Base-by-base conservation (phyloP, 2,329 filamentous ascomycete species). In the Aspergillus sp. region DNA sequence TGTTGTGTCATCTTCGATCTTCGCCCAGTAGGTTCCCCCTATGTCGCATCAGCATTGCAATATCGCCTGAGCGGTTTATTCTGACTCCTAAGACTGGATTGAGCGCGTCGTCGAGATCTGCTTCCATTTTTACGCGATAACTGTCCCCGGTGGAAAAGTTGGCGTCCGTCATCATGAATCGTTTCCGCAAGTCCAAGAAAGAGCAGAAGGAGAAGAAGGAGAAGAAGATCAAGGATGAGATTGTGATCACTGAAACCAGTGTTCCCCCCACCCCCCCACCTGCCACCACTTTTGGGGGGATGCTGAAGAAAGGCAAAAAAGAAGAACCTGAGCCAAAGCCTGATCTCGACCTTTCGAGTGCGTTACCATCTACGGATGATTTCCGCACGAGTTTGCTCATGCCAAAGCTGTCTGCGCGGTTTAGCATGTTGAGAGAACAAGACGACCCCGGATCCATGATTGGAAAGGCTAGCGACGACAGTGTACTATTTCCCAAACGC, bases 361-460 rank as follows among this genome's bases (percentile, higher is more conserved):
- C 86, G 1, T 80, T 99, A 2, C 95, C 95, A 1, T 82, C 92
- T 0, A 87, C 80, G 47, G 91, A 98, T 74, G 89, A 98, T 70
- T 98, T 99, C 75, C 86, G 95, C 57, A 99, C 95, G 3, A 98
- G 95, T 80, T 79, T 99, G 58, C 81, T 99, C 61, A 96, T 99
- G 93, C 93, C 91, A 0, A 93, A 93, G 42, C 82, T 99, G 4
- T 98, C 93, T 0, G 91, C 93, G 12, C 87, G 95, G 6, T 99
- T 99, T 74, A 98, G 93, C 66, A 98, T 98, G 93, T 80, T 98
- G 33, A 83, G 91, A 68, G 93, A 97, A 74, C 93, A 97, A 73
- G 93, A 97, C 72, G 92, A 97, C 68, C 93, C 93, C 1, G 88
- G 81, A 61, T 93, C 91, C 2, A 89, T 92, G 72, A 83, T 97